Conservation (phyloP, 208 protist species). For the Lotmaria passim region DNA sequence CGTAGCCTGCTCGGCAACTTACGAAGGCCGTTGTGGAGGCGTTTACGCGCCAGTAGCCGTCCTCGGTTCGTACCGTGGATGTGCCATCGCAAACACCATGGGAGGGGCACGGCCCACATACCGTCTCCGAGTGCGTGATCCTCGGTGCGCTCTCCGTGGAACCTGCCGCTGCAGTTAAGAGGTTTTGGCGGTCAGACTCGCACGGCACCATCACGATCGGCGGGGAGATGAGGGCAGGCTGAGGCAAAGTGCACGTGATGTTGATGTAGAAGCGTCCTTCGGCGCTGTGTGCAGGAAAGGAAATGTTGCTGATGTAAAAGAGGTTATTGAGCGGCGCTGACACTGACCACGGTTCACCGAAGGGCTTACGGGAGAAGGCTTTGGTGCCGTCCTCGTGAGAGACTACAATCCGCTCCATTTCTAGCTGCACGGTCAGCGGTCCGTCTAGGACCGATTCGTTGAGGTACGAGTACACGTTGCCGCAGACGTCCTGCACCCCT, state of each 20-base stretch:
- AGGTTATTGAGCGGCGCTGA: slow-evolving; percentile 25
- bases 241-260: slow-evolving; percentile 15
- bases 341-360: slow-evolving; percentile 21
- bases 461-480: slow-evolving; percentile 33
- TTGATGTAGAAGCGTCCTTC: slow-evolving; percentile 25
- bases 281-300: slow-evolving; percentile 17
- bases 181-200: slow-evolving; percentile 16
- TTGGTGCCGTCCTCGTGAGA: neutral
- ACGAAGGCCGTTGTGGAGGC: slow-evolving; percentile 24
- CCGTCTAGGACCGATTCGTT: neutral
- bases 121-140: neutral
- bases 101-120: slow-evolving; percentile 39
- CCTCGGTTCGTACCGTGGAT: slow-evolving; percentile 12
- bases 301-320: slow-evolving; percentile 42
- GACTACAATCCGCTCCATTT: neutral
- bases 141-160: neutral
- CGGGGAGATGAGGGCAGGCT: slow-evolving; percentile 11
- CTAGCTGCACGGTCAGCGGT: slow-evolving; percentile 25
- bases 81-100: slow-evolving; percentile 48
- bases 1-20: slow-evolving; percentile 32
- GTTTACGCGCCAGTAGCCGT: slow-evolving; percentile 43
- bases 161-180: neutral
- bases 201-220: slow-evolving; percentile 31
- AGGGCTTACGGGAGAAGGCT: neutral
- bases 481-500: slow-evolving; percentile 36